Percentiles rank a stretch among this genome's conserved stretches.
These are phyloP conservation scores for Schoenoplectus tabernaemontani DNA, from an alignment of 202 grass and related monocot species.

Conservation along the genomic window DNA sequence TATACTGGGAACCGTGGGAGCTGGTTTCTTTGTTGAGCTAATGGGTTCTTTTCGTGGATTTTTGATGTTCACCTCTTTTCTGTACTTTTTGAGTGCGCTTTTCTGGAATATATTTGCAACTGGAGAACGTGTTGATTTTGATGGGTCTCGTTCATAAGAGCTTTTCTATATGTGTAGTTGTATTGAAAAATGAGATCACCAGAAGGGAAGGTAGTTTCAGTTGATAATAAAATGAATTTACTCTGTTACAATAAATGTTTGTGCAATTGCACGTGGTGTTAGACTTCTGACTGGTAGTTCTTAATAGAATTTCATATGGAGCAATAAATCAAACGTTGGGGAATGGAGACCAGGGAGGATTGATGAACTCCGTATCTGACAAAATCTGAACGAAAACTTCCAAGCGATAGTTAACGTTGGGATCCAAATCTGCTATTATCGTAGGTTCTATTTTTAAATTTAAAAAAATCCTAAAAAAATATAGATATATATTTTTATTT, in stretches of 20 bases:
- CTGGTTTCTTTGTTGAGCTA: constrained; percentile 85
- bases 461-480: too few species aligned
- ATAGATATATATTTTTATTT: too few species aligned
- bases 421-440: too few species aligned
- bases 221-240: neutral
- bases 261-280: neutral
- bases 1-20: constrained; percentile 88
- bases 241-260: neutral
- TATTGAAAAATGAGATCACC: constrained; percentile 1
- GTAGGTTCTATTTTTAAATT: too few species aligned
- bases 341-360: too few species aligned
- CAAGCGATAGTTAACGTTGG: too few species aligned
- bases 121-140: constrained; percentile 74
- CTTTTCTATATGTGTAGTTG: neutral
- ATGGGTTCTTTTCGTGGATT: constrained; percentile 95
- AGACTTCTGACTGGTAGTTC: neutral
- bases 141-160: constrained; percentile 32
- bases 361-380: too few species aligned
- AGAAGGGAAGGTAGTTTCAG: neutral
- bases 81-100: constrained; percentile 76
- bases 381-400: too few species aligned
- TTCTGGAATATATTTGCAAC: constrained; percentile 94
- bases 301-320: neutral
- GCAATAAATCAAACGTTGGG: too few species aligned
- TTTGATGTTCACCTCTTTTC: constrained; percentile 67